Conservation (phyloP, 768 basidiomycete species). For the Cantharellus cinnabarinus region DNA sequence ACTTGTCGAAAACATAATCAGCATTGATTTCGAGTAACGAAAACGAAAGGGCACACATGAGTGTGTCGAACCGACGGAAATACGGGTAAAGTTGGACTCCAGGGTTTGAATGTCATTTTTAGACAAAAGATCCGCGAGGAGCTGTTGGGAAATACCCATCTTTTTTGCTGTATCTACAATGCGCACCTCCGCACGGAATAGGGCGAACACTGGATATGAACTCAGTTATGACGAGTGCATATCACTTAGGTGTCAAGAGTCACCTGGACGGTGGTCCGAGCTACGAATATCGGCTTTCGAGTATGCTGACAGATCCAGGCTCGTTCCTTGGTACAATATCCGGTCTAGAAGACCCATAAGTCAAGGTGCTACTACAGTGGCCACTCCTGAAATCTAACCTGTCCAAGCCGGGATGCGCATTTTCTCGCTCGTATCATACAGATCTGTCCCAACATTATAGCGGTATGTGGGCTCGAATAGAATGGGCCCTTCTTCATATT, state of each 20-base stretch:
- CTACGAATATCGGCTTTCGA: slow-evolving; percentile 64
- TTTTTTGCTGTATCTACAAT: slow-evolving; percentile 63
- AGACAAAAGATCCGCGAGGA: slow-evolving; percentile 45
- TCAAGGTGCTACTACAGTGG: background rate
- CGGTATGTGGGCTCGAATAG: slow-evolving; percentile 92
- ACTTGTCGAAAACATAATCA: slow-evolving; percentile 24
- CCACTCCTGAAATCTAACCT: slow-evolving; percentile 27
- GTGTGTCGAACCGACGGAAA: slow-evolving; percentile 16
- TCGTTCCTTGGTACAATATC: slow-evolving; percentile 61
- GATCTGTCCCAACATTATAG: slow-evolving; percentile 62
- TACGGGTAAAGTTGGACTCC: slow-evolving; percentile 50
- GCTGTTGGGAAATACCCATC: slow-evolving; percentile 40
- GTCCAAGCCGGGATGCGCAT: slow-evolving; percentile 95
- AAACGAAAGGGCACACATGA: background rate
- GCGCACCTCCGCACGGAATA: slow-evolving; percentile 60
- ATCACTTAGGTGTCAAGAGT: slow-evolving; percentile 3
- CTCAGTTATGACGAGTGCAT: background rate
- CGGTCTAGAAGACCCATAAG: slow-evolving; percentile 39
- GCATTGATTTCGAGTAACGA: background rate
- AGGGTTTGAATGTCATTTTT: slow-evolving; percentile 31
- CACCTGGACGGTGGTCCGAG: slow-evolving; percentile 94
- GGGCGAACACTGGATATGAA: slow-evolving; percentile 44
- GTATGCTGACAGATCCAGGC: slow-evolving; percentile 58
- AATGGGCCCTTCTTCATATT: slow-evolving; percentile 76
- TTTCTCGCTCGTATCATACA: slow-evolving; percentile 92